A percentile compares a stretch with the other conserved stretches of the same genome.
Evolutionary conservation across 495 filamentous ascomycete species (phyloP).

Genomic region (Penicillium daleae): DNA sequence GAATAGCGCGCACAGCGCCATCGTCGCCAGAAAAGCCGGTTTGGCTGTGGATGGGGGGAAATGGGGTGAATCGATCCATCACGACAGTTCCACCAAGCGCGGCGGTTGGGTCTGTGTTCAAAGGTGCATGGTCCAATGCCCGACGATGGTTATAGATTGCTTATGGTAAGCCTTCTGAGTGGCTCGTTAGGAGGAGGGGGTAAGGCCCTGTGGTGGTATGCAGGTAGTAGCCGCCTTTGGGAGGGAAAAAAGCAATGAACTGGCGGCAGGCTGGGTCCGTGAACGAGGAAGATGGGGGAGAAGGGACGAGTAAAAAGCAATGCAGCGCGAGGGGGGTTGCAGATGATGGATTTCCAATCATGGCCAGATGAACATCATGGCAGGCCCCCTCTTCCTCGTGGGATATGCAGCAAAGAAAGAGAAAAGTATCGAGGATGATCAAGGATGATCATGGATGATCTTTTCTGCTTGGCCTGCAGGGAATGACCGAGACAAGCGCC

Average conservation of each 20-base stretch:
- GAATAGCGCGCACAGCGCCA: slow-evolving; percentile 18
- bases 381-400: not conserved
- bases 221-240: slow-evolving; percentile 24
- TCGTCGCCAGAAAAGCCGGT: slow-evolving; percentile 15
- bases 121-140: slow-evolving; percentile 16
- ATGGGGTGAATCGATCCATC: slow-evolving; percentile 33
- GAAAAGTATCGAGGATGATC: not conserved
- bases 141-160: slow-evolving; percentile 25
- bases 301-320: slow-evolving; percentile 4
- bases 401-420: not conserved
- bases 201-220: slow-evolving; percentile 16
- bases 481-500: slow-evolving; percentile 29
- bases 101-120: slow-evolving; percentile 8
- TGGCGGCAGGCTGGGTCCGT: slow-evolving; percentile 20
- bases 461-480: not conserved
- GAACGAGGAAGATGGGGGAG: not conserved
- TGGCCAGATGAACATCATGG: not conserved
- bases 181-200: slow-evolving; percentile 17
- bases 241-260: not conserved
- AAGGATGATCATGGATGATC: not conserved
- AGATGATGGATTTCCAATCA: slow-evolving; percentile 14
- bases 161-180: slow-evolving; percentile 30
- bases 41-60: slow-evolving; percentile 19
- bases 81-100: not conserved
- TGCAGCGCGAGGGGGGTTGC: not conserved